Percentiles rank a stretch among this genome's conserved stretches.
Conservation (phyloP, 805 yeast species). For the Metschnikowia dekortorum region DNA sequence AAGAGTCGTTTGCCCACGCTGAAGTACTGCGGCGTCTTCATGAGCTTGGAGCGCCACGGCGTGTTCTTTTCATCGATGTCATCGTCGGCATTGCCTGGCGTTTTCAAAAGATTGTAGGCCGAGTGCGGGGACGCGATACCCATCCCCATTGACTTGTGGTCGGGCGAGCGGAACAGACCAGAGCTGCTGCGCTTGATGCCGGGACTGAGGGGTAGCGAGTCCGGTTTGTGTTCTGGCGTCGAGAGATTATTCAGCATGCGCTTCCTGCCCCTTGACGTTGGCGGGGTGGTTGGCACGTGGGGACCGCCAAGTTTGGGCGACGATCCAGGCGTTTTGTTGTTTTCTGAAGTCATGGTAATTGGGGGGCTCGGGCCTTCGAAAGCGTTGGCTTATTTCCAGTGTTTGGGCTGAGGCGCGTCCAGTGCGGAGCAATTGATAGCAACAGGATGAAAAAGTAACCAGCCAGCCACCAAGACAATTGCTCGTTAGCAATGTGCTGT, state of each 20-base stretch:
- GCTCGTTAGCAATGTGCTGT: too few species aligned
- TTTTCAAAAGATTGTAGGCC: constrained; percentile 23
- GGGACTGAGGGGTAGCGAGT: constrained; percentile 34
- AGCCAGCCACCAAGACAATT: too few species aligned
- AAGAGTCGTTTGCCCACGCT: constrained; percentile 37
- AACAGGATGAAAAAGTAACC: too few species aligned
- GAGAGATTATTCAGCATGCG: constrained; percentile 29
- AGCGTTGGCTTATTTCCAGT: too few species aligned
- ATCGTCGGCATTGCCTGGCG: constrained; percentile 30
- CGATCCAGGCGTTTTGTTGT: constrained; percentile 27
- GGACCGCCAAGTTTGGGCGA: constrained; percentile 28
- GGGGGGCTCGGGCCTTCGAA: not conserved
- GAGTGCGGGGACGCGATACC: constrained; percentile 28
- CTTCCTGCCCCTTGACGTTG: constrained; percentile 16
- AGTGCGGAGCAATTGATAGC: too few species aligned
- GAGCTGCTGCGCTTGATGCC: constrained; percentile 33
- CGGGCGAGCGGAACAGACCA: constrained; percentile 32
- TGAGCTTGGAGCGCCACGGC: constrained; percentile 23
- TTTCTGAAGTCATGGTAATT: not conserved
- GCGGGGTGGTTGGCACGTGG: constrained; percentile 29
- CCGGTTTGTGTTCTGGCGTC: constrained; percentile 35
- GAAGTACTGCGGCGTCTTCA: constrained; percentile 38
- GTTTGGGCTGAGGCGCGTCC: too few species aligned
- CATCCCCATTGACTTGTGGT: constrained; percentile 21
- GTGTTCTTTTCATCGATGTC: constrained; percentile 28